These are phyloP conservation scores for Colletotrichum endophyticum DNA, from an alignment of 2,329 filamentous ascomycete genomes.

Conservation along the genomic window DNA sequence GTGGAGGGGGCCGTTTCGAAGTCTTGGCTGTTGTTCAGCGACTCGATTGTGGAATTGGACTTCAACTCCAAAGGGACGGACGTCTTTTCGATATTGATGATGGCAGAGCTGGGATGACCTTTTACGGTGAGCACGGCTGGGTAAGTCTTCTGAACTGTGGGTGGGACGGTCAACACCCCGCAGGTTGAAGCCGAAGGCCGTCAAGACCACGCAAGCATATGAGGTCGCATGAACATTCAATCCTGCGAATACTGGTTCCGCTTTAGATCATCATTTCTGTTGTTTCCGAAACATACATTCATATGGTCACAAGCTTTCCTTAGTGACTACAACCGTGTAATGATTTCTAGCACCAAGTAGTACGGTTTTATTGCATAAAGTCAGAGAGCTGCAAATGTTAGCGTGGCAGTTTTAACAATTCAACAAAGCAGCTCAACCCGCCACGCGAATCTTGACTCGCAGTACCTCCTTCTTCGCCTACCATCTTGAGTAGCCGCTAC, in stretches of 20 bases:
- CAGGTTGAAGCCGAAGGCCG: background rate
- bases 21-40: background rate
- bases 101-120: background rate
- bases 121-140: fast-evolving
- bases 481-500: too few relatives aligned
- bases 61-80: background rate
- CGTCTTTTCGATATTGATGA: background rate
- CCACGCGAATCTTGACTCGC: too few relatives aligned
- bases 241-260: too few relatives aligned
- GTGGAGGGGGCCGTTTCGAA: background rate
- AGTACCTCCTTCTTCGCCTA: too few relatives aligned
- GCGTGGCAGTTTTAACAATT: too few relatives aligned
- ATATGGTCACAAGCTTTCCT: too few relatives aligned
- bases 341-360: too few relatives aligned
- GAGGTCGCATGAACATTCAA: too few relatives aligned
- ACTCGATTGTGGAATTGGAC: background rate
- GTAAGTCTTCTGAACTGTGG: background rate
- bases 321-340: too few relatives aligned
- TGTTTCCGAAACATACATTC: fast-evolving
- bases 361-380: too few relatives aligned
- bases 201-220: background rate
- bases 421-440: too few relatives aligned
- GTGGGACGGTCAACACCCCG: background rate
- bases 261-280: background rate
- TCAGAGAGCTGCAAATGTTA: too few relatives aligned